These are phyloP conservation scores for Phytopythium mirpurense DNA, from an alignment of 352 stramenopile species.

Conservation along the genomic window DNA sequence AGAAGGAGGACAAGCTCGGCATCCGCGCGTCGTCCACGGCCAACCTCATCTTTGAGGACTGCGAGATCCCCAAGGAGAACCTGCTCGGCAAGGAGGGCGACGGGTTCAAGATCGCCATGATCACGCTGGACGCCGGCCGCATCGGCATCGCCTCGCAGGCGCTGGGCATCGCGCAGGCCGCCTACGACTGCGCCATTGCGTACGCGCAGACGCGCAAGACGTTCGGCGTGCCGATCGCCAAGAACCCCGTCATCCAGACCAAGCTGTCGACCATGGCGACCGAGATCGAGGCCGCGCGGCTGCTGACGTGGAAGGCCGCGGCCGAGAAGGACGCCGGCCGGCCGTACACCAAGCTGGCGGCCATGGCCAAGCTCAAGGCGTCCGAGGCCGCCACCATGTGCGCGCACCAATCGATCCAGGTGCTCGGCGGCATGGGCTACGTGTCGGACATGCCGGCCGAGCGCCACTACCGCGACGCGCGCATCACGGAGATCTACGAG, in stretches of 20 bases:
- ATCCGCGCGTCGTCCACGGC: conserved; percentile 95
- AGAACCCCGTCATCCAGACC: conserved; percentile 84
- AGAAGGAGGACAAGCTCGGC: conserved; percentile 98
- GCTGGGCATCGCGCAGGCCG: conserved; percentile 94
- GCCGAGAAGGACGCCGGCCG: conserved; percentile 89
- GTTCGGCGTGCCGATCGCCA: conserved; percentile 92
- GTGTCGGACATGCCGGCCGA: conserved; percentile 97
- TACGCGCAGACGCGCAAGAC: conserved; percentile 94
- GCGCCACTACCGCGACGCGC: conserved; percentile 95
- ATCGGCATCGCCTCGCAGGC: conserved; percentile 95
- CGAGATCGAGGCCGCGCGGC: conserved; percentile 89
- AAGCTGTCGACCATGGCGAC: conserved; percentile 94
- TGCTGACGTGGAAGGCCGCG: conserved; percentile 94
- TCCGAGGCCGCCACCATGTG: conserved; percentile 95
- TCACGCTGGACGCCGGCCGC: conserved; percentile 92
- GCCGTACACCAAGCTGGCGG: conserved; percentile 91
- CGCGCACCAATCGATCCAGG: conserved; percentile 95
- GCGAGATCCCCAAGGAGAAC: conserved; percentile 88
- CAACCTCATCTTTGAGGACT: conserved; percentile 96
- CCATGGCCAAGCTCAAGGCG: conserved; percentile 96
- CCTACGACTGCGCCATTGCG: conserved; percentile 94
- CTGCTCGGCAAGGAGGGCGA: conserved; percentile 80
- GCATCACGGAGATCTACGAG: conserved; percentile 98
- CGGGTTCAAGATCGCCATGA: conserved; percentile 90
- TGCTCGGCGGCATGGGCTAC: conserved; percentile 94